Conservation (phyloP, 1,284 basidiomycete genomes). For the Leccinum idahoense region DNA sequence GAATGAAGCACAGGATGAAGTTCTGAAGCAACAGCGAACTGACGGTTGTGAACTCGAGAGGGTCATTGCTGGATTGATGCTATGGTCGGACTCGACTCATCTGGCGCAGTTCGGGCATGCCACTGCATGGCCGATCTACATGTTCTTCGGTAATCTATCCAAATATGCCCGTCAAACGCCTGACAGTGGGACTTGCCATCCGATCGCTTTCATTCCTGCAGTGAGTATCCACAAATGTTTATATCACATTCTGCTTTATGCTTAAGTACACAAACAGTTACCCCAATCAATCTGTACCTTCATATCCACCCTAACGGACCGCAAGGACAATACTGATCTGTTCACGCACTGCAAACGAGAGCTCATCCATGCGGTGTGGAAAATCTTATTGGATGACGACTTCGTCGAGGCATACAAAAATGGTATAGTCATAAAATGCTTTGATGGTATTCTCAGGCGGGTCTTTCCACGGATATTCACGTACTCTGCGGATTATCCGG, state of each 20-base stretch:
- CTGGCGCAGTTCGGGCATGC: background rate
- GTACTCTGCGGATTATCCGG: constrained; percentile 4
- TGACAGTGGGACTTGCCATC: background rate
- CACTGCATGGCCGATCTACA: background rate
- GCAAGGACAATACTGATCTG: background rate
- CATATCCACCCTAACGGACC: background rate
- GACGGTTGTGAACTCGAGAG: background rate
- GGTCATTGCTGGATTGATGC: constrained; percentile 1
- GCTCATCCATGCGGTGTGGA: background rate
- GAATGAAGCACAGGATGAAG: background rate
- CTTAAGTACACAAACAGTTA: background rate
- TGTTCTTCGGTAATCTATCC: background rate
- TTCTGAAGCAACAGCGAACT: background rate
- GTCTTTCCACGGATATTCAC: background rate
- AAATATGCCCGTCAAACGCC: constrained; percentile 3
- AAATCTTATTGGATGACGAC: background rate
- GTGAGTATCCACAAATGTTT: background rate
- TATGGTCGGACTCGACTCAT: constrained; percentile 1
- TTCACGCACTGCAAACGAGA: background rate
- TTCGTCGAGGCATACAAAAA: background rate
- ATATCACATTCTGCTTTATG: background rate
- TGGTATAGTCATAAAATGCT: background rate
- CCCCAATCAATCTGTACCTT: background rate
- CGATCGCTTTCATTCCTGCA: background rate
- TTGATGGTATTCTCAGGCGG: background rate